These are phyloP conservation scores for Phanerochaete carnosa DNA, from an alignment of 768 basidiomycete genomes.

Conservation along the genomic window DNA sequence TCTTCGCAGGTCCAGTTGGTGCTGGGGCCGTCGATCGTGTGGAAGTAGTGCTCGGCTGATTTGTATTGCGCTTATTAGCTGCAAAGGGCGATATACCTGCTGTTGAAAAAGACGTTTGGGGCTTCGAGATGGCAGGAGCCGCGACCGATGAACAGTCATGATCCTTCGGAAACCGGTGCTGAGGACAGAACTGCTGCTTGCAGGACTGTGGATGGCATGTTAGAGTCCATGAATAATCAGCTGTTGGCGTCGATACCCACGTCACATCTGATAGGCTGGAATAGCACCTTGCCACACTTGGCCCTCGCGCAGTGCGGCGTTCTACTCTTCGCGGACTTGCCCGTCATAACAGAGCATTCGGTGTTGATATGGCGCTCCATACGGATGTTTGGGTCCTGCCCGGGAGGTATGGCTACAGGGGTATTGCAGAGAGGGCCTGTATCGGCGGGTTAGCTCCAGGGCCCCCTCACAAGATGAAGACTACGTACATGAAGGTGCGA, in stretches of 20 bases:
- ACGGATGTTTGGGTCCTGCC: conserved; percentile 75
- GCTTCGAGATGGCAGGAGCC: conserved; percentile 15
- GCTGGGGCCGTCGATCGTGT: background rate
- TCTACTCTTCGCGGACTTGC: conserved; percentile 45
- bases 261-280: conserved; percentile 69
- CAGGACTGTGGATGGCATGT: conserved; percentile 49
- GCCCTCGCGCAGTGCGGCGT: conserved; percentile 56
- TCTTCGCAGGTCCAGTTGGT: conserved; percentile 13
- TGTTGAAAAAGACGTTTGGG: conserved; percentile 15
- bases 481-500: conserved; percentile 73
- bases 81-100: conserved; percentile 32
- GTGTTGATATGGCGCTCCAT: conserved; percentile 74
- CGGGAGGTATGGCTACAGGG: conserved; percentile 71
- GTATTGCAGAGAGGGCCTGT: conserved; percentile 74
- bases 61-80: conserved; percentile 36
- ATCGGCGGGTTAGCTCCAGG: background rate
- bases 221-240: conserved; percentile 4
- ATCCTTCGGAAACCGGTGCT: conserved; percentile 76
- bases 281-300: conserved; percentile 71
- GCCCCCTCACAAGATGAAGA: background rate
- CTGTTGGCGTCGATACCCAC: conserved; percentile 60
- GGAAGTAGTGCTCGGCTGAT: conserved; percentile 28
- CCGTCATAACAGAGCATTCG: conserved; percentile 70
- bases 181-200: conserved; percentile 66
- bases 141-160: conserved; percentile 48